Conservation (phyloP, 805 yeast genomes). For the Zygosaccharomyces rouxii region DNA sequence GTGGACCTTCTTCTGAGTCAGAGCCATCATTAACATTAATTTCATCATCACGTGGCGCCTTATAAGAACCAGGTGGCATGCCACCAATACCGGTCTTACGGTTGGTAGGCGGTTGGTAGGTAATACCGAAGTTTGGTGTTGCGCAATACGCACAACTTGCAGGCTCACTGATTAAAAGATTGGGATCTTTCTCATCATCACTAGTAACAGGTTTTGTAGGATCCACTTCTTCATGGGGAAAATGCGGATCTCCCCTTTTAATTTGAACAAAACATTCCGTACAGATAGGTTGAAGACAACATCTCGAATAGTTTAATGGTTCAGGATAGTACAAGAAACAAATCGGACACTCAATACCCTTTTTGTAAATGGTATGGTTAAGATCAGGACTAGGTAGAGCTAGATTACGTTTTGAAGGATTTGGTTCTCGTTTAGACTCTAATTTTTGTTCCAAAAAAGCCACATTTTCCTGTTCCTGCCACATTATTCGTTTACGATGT, state of each 20-base stretch:
- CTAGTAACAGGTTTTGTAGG: conserved; percentile 25
- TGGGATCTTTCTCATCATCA: conserved; percentile 44
- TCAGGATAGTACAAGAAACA: conserved; percentile 85
- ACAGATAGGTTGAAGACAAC: conserved; percentile 92
- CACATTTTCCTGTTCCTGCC: conserved; percentile 56
- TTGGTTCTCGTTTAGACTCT: conserved; percentile 12
- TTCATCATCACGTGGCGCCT: conserved; percentile 9
- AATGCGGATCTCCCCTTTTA: conserved; percentile 83
- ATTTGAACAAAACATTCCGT: conserved; percentile 96
- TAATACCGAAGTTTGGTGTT: conserved; percentile 76
- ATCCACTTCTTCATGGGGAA: conserved; percentile 66
- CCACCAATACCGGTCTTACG: conserved; percentile 57
- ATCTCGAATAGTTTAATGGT: conserved; percentile 70
- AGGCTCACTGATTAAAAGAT: conserved; percentile 74
- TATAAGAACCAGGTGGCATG: conserved; percentile 44
- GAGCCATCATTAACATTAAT: conserved; percentile 13
- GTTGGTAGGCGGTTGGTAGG: conserved; percentile 59
- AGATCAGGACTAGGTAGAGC: conserved; percentile 37
- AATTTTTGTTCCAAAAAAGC: conserved; percentile 52
- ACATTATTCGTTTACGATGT: conserved; percentile 41
- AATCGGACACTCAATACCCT: conserved; percentile 85
- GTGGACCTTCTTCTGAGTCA: conserved; percentile 7
- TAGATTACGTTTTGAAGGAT: conserved; percentile 26
- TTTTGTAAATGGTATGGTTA: conserved; percentile 56
- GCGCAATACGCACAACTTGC: conserved; percentile 95